phyloP scores from a whole-genome alignment of 805 yeast genomes.

The Cyberlindnera euphorbiiphila region DNA sequence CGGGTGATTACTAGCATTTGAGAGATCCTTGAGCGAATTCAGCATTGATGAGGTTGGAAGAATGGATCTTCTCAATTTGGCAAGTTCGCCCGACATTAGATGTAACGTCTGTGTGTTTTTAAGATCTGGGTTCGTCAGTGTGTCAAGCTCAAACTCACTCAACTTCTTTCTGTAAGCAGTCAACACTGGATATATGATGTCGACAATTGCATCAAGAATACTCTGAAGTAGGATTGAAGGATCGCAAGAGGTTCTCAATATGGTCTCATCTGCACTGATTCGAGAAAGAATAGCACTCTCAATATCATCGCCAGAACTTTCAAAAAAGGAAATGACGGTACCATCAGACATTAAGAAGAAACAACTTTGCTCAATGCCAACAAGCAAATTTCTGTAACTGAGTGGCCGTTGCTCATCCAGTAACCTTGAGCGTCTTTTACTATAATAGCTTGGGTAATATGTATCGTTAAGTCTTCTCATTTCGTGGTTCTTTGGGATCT shows the following conservation, averaged over 20 bases:
- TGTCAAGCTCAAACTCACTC: conserved; percentile 48
- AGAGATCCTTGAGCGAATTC: conserved; percentile 41
- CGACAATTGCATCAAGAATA: conserved; percentile 51
- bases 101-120: conserved; percentile 50
- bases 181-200: conserved; percentile 48
- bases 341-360: conserved; percentile 42
- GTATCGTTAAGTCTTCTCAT: conserved; percentile 34
- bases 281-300: conserved; percentile 49
- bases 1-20: conserved; percentile 16
- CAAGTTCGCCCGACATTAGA: conserved; percentile 49
- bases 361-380: conserved; percentile 55
- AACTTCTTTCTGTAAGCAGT: conserved; percentile 47
- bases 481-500: conserved; percentile 22
- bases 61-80: conserved; percentile 43
- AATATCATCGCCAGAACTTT: conserved; percentile 50
- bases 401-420: conserved; percentile 44
- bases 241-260: conserved; percentile 48
- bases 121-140: conserved; percentile 45
- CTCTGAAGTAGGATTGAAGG: conserved; percentile 51
- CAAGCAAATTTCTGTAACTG: conserved; percentile 37
- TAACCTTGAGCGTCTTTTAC: conserved; percentile 20
- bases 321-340: conserved; percentile 53
- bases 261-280: conserved; percentile 41
- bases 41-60: conserved; percentile 45
- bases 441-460: conserved; percentile 20